Percentiles rank a stretch among this genome's conserved stretches.
Evolutionary conservation across 345 rosid species (phyloP).

Genomic region (Chamaenerion angustifolium): DNA sequence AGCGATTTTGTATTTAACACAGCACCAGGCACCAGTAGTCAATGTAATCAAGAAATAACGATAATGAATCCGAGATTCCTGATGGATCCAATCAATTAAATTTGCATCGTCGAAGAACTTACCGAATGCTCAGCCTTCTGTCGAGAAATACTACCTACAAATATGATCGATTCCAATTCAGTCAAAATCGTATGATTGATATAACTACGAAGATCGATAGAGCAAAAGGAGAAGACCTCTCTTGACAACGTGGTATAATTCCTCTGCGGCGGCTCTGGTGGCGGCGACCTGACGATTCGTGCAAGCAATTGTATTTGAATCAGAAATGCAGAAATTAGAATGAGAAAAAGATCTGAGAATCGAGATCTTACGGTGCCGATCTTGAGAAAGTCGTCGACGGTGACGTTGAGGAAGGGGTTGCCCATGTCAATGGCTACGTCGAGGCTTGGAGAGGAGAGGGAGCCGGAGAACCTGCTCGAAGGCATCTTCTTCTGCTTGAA

Average conservation of each 20-base stretch:
- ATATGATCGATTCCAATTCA: neutral
- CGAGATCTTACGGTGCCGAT: constrained; percentile 42
- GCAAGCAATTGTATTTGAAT: neutral
- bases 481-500: constrained; percentile 31
- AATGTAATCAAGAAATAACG: no score
- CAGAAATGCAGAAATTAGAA: neutral
- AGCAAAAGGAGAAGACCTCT: constrained; percentile 23
- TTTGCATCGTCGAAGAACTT: constrained; percentile 12
- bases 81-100: neutral
- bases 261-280: constrained; percentile 46
- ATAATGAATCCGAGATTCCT: no score
- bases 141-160: constrained; percentile 45
- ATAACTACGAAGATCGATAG: neutral
- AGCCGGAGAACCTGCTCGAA: constrained; percentile 35
- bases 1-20: no score
- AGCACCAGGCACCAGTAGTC: no score
- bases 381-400: constrained; percentile 78
- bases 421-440: constrained; percentile 62
- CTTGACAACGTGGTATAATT: constrained; percentile 35
- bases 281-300: constrained; percentile 48
- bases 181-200: neutral
- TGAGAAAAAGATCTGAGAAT: neutral
- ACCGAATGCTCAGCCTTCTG: constrained; percentile 37
- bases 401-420: constrained; percentile 52
- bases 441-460: constrained; percentile 47